Base-by-base conservation (phyloP, 768 basidiomycete species). In the Sporobolomyces roseus region DNA sequence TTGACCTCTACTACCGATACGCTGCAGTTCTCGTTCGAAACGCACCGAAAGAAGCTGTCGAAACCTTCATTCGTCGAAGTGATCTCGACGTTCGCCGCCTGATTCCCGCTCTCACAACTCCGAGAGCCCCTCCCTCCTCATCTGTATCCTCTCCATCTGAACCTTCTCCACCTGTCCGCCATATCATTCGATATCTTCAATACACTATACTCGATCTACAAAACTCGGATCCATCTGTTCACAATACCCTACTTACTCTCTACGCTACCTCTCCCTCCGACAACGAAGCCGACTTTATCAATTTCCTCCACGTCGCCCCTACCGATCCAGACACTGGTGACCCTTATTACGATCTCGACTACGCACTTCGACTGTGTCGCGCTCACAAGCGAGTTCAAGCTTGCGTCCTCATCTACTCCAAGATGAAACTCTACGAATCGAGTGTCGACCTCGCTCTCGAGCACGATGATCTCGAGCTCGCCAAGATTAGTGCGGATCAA, bases 381-480 rank as follows among this genome's bases (percentile, higher is more conserved):
- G 85, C 86, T 74, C 83, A 88, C 43, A 85, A 86, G 13, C 81
- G 90, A 48, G 89, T 85, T 19, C 90, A 91, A 74, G 86, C 93
- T 12, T 98, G 93, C 78, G 92, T 98, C 43, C 89, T 91, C 74
- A 93, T 99, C 55, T 99, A 98, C 79, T 89, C 91, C 12, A 91
- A 94, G 80, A 93, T 99, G 92, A 93, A 91, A 4, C 81, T 97
- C 49, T 97, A 88, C 83, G 96, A 98, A 81, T 91, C 90, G 73
- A 91, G 90, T 68, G 94, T 99, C 45, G 93, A 98, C 78, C 82
- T 98, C 51, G 94, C 96, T 1, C 80, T 99, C 56, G 86, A 90
- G 78, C 92, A 92, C 77, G 94, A 93, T 9, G 96, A 99, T 76
- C 78, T 99, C 63, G 96, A 98, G 71, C 81, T 98, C 30, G 96